Base-by-base conservation (phyloP, 2,329 filamentous ascomycete species). In the Fusarium buxicola region DNA sequence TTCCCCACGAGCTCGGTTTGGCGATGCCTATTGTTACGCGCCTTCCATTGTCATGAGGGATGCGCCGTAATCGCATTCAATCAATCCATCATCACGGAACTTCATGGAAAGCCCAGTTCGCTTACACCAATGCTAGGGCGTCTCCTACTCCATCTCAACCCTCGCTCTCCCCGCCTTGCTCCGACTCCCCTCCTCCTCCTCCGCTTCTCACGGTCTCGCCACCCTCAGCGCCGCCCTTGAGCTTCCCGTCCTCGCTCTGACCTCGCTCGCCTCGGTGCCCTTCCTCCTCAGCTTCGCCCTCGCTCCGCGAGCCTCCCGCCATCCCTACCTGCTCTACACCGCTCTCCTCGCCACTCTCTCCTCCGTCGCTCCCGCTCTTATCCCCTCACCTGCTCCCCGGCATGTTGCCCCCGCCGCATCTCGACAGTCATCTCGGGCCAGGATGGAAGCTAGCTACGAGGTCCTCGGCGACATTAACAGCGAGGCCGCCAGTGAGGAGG, bases 311-410 rank as follows among this genome's bases (percentile, higher is more conserved):
- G 85, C 88, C 53, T 84, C 86, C 68, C 88, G 90, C 73, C 94
- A 98, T 75, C 94, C 94, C 0, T 98, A 97, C 75, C 87, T 97
- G 24, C 78, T 97, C 57, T 97, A 95, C 87, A 92, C 92, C 12
- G 88, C 89, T 3, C 78, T 92, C 24, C 84, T 93, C 55, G 85
- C 88, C 38, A 81, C 84, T 34, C 79, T 91, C 34, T 86, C 91
- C 39, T 83, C 84, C 18, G 80, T 85, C 39, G 81, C 80, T 36
- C 82, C 84, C 53, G 74, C 77, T 21, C 70, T 86, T 35, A 76
- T 83, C 13, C 81, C 84, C 12, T 69, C 69, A 32, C 71, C 71
- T 24, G 66, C 58, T 50, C 66, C 69, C 21, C 72, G 59, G 55
- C 71, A 71, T 40, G 60, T 71, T 9, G 57, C 71, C 13, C 61